Evolutionary conservation across 768 basidiomycete species (phyloP).

Genomic region (Hygrocybe coccinea): DNA sequence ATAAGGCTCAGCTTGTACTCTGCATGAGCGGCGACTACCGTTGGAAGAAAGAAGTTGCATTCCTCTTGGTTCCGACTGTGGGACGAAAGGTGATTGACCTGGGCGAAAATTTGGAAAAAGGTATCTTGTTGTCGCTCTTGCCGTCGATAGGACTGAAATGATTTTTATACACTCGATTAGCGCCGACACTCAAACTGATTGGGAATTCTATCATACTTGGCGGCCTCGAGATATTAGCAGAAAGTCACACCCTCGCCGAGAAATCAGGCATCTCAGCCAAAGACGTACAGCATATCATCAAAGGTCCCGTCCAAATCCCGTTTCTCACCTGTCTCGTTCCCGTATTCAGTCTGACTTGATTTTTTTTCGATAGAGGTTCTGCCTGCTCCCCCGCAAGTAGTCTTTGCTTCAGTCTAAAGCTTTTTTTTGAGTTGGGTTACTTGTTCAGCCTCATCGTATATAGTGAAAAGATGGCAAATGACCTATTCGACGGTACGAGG

Average conservation of each 20-base stretch:
- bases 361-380: conserved; percentile 47
- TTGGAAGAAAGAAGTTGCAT: conserved; percentile 77
- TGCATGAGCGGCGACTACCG: conserved; percentile 75
- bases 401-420: conserved; percentile 5
- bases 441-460: conserved; percentile 49
- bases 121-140: conserved; percentile 35
- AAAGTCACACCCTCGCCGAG: conserved; percentile 80
- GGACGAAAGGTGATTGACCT: conserved; percentile 76
- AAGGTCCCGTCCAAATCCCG: conserved; percentile 40
- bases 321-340: neutral
- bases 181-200: conserved; percentile 69
- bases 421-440: conserved; percentile 3
- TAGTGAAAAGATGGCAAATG: conserved; percentile 63
- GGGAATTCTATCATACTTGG: conserved; percentile 77
- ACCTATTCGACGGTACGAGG: conserved; percentile 65
- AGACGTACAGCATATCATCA: conserved; percentile 51
- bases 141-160: neutral
- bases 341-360: conserved; percentile 4
- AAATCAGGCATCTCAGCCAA: conserved; percentile 74
- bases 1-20: conserved; percentile 60
- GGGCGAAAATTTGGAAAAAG: conserved; percentile 82
- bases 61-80: conserved; percentile 74
- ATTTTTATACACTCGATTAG: conserved; percentile 28
- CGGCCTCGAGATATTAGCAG: conserved; percentile 72
- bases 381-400: conserved; percentile 54